A percentile compares a stretch with the other conserved stretches of the same genome.
Conservation (phyloP, 441 rosid genomes). For the Eutrema salsugineum region DNA sequence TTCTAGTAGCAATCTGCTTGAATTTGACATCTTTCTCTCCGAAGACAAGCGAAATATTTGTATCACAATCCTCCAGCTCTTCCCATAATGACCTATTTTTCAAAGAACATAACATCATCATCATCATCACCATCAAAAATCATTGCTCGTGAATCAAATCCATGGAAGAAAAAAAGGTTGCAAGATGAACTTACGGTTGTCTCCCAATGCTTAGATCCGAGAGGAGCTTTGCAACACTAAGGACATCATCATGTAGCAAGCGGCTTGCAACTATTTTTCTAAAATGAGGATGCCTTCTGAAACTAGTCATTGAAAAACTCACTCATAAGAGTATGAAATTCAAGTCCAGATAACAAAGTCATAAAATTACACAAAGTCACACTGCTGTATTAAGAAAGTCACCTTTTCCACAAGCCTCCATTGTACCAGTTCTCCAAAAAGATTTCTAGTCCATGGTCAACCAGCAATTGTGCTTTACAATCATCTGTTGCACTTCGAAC, state of each 20-base stretch:
- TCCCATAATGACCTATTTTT: conserved; percentile 76
- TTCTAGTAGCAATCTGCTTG: conserved; percentile 53
- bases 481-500: conserved; percentile 76
- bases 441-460: conserved; percentile 54
- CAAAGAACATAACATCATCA: background rate
- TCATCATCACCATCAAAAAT: conserved; percentile 3
- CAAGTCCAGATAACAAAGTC: background rate
- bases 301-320: conserved; percentile 42
- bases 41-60: conserved; percentile 55
- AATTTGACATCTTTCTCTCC: conserved; percentile 78
- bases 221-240: conserved; percentile 60
- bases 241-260: conserved; percentile 49
- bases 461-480: conserved; percentile 53
- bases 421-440: conserved; percentile 79
- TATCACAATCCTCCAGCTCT: conserved; percentile 57
- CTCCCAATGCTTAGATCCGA: conserved; percentile 83
- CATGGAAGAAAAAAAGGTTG: background rate
- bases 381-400: conserved; percentile 1
- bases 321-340: conserved; percentile 6
- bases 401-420: conserved; percentile 88
- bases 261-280: conserved; percentile 55
- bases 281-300: conserved; percentile 81
- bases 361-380: background rate
- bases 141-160: background rate
- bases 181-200: conserved; percentile 65